Base-by-base conservation (phyloP, 163 green algal genomes). In the Scenedesmus sp. region DNA sequence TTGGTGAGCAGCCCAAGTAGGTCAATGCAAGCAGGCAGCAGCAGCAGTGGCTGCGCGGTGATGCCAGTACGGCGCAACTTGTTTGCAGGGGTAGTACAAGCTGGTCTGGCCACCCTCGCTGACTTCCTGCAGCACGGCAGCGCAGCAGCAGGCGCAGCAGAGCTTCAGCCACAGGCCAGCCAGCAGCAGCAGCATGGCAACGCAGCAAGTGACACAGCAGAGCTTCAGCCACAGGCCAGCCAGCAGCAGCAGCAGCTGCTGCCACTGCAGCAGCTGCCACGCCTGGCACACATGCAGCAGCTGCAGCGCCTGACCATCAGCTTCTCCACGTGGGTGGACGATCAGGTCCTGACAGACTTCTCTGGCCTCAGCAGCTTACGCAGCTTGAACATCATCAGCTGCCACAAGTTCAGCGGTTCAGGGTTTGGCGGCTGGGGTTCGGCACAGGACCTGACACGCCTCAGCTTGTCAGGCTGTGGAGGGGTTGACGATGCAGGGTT, bases 401-500 rank as follows among this genome's bases (percentile, higher is more conserved):
- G 86, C 35, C 49, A 78, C n/a, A 51, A 42, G 16, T 70, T 90
- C 15, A 90, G 43, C 30, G 86, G 86, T 3, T 30, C 51, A 53
- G 86, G 86, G 33, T 90, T 90, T n/a, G 15, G 53, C 43, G n/a
- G 35, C 83, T 89, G 83, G 83, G 70, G 79, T 59, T 37, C 33
- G 7, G 0, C 26, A 24, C 44, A 59, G 18, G 49, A 46, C 18
- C 51, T 89, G 18, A 56, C n/a, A 26, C 42, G 61, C 22, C 84
- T 90, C 2, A 85, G 85, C 72, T 73, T 90, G 49, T 56, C 70
- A n/a, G 70, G 70, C n/a, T 90, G 86, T 30, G n/a, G 33, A 18
- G 46, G 86, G 35, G 33, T 90, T 49, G 65, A 20, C n/a, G 86
- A 90, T n/a, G 46, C 59, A 6, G 86, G 86, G 1, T 37, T 85